These are phyloP conservation scores for Tuber melanosporum DNA, from an alignment of 495 filamentous ascomycete species.

Conservation along the genomic window DNA sequence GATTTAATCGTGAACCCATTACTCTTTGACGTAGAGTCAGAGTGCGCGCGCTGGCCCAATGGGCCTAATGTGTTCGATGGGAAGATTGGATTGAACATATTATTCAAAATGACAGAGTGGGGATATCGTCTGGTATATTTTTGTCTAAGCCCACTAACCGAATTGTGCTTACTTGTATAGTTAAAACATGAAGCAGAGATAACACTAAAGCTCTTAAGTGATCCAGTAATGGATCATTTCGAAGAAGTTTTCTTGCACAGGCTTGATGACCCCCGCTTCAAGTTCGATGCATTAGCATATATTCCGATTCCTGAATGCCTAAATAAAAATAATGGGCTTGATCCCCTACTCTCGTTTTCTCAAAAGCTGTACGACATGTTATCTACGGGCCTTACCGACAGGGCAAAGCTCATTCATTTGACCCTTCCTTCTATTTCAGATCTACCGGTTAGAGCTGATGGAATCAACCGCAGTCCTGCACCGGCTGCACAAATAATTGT, in stretches of 20 bases:
- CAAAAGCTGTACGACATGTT: slow-evolving; percentile 58
- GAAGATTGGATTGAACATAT: slow-evolving; percentile 64
- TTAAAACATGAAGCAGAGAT: slow-evolving; percentile 64
- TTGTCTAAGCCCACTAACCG: slow-evolving; percentile 1
- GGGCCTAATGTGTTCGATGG: slow-evolving; percentile 59
- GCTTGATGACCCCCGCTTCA: slow-evolving; percentile 58
- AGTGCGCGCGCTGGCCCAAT: slow-evolving; percentile 43
- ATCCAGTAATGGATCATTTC: slow-evolving; percentile 71
- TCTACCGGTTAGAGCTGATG: neutral
- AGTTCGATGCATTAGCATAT: slow-evolving; percentile 59
- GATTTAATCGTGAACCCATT: slow-evolving; percentile 62
- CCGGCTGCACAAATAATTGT: slow-evolving; percentile 48
- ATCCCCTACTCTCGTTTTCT: slow-evolving; percentile 44
- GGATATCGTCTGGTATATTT: slow-evolving; percentile 58
- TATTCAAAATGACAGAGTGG: slow-evolving; percentile 88
- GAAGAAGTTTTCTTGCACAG: slow-evolving; percentile 72
- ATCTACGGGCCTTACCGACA: slow-evolving; percentile 62
- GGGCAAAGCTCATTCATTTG: slow-evolving; percentile 61
- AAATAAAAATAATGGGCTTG: slow-evolving; percentile 6
- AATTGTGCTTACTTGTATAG: slow-evolving; percentile 34
- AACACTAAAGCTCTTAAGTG: slow-evolving; percentile 65
- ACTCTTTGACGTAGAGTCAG: slow-evolving; percentile 47
- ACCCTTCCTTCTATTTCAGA: slow-evolving; percentile 41
- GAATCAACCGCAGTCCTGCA: neutral
- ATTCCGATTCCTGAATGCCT: slow-evolving; percentile 33